A percentile compares a stretch with the other conserved stretches of the same genome.
phyloP scores from a whole-genome alignment of 306 rosid genomes.

The Quercus bicolor region DNA sequence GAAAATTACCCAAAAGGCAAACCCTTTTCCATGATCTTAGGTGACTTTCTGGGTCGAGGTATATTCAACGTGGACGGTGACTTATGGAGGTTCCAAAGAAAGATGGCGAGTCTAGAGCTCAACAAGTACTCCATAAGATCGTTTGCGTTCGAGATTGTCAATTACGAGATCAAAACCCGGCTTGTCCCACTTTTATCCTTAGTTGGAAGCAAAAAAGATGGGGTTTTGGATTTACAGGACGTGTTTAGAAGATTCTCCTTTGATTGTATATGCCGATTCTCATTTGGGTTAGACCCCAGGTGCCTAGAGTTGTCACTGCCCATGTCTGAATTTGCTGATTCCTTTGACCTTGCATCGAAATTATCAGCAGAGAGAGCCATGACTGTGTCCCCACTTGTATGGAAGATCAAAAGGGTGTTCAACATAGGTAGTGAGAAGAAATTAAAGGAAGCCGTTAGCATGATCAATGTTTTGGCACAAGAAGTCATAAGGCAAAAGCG shows the following conservation, averaged over 20 bases:
- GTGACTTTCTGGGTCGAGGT: slow-evolving; percentile 71
- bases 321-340: slow-evolving; percentile 53
- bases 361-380: slow-evolving; percentile 84
- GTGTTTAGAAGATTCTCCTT: slow-evolving; percentile 68
- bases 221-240: slow-evolving; percentile 62
- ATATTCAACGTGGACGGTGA: slow-evolving; percentile 90
- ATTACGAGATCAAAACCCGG: slow-evolving; percentile 43
- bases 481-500: slow-evolving; percentile 59
- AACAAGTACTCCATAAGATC: slow-evolving; percentile 42
- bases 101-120: slow-evolving; percentile 61
- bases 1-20: slow-evolving; percentile 78
- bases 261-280: slow-evolving; percentile 61
- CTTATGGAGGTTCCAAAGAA: slow-evolving; percentile 60
- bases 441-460: slow-evolving; percentile 34
- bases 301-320: slow-evolving; percentile 58
- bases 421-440: slow-evolving; percentile 62
- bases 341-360: slow-evolving; percentile 68
- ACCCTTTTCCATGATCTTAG: slow-evolving; percentile 57
- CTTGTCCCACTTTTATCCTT: slow-evolving; percentile 53
- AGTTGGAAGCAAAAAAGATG: slow-evolving; percentile 3
- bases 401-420: slow-evolving; percentile 68
- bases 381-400: slow-evolving; percentile 52
- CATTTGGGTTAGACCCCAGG: slow-evolving; percentile 76
- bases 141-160: slow-evolving; percentile 61
- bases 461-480: slow-evolving; percentile 49